phyloP scores from a whole-genome alignment of 116 monocot species.

The Phalaenopsis hybrid region DNA sequence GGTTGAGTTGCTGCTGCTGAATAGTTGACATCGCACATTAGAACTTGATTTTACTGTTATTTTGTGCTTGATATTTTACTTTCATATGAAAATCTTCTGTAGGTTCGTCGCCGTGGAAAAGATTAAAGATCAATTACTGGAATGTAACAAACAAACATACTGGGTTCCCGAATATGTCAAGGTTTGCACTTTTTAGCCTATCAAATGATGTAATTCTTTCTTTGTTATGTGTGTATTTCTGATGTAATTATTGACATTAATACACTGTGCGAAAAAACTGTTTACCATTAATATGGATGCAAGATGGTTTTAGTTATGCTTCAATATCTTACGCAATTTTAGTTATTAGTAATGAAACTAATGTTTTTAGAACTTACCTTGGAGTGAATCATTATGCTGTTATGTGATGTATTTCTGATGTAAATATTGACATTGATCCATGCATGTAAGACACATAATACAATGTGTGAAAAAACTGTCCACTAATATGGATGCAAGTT shows the following conservation, averaged over 20 bases:
- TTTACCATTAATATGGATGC: not conserved
- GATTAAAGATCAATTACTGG: conserved; percentile 79
- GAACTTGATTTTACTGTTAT: not conserved
- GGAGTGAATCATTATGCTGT: not conserved
- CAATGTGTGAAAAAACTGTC: no score
- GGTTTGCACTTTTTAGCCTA: conserved; percentile 26
- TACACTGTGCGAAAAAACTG: not conserved
- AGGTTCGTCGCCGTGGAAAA: conserved; percentile 97
- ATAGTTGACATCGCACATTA: not conserved
- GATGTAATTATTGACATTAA: not conserved
- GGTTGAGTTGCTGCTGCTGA: not conserved
- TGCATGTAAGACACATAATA: no score
- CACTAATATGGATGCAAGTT: no score
- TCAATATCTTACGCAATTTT: not conserved
- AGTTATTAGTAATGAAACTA: not conserved
- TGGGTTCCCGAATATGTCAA: conserved; percentile 99
- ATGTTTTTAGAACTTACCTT: not conserved
- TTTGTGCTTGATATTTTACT: not conserved
- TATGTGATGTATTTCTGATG: not conserved
- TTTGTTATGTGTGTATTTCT: not conserved
- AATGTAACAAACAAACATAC: conserved; percentile 88
- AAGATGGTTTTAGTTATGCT: not conserved
- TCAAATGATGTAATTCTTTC: not conserved
- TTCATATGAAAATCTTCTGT: conserved; percentile 3
- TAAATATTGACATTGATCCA: no score